Base-by-base conservation (phyloP, 257 asterid genomes). In the Prunella vulgaris region DNA sequence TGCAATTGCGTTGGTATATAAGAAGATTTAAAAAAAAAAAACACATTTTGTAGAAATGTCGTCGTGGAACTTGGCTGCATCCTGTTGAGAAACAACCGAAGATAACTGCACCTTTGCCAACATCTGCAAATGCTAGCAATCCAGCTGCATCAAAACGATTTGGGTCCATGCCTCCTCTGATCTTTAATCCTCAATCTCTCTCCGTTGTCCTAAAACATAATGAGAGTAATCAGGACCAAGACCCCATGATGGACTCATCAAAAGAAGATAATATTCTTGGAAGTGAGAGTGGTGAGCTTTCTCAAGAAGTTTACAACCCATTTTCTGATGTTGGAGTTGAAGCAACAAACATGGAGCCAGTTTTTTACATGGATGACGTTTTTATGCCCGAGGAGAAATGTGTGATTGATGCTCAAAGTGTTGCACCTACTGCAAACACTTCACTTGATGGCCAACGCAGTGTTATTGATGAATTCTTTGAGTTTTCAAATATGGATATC, bases 41-140 rank as follows among this genome's bases (percentile, higher is more conserved):
- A 10, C n/a, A 22, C 32, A 13, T 62, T 33, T 21, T 54, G 24
- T 10, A 77, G 81, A 77, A 77, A 72, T 77, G 78, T 25, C 78
- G 77, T 1, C 5, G 56, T 0, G 81, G 81, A 66, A 63, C 46
- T 0, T 77, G 81, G 81, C 9, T 18, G n/a, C 0, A 62, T 20
- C 76, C 64, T 1, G 1, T 15, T 14, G 24, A 38, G 32, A 53
- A 64, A 61, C 66, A 60, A 2, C 8, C 20, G 12, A 59, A 27
- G 21, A 22, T 28, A 38, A 44, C 14, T 15, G 24, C 15, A 21
- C n/a, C 35, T 0, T 10, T 17, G n/a, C 30, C 10, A 22, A 3
- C 56, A 8, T 15, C 57, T 7, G 22, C 13, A 22, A 1, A 30
- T 3, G 24, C 13, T 59, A n/a, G 64, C 18, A 68, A 30, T 52